Evolutionary conservation across 1,139 yeast species (phyloP).

Genomic region (Candida tropicalis): DNA sequence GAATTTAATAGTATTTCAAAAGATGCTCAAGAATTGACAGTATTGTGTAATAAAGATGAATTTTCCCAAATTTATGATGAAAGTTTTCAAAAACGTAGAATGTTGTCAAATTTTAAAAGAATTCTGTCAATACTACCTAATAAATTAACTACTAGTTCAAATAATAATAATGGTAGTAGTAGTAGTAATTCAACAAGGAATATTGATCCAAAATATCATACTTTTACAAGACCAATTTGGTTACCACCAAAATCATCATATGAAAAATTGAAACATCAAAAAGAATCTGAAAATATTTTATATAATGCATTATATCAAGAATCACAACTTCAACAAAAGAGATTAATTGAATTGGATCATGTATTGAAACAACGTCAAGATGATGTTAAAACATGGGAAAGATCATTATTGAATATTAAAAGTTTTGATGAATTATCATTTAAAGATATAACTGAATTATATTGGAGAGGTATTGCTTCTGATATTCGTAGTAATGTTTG

Average conservation of each 20-base stretch:
- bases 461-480: constrained; percentile 72
- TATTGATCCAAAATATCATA: constrained; percentile 27
- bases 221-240: constrained; percentile 64
- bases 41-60: constrained; percentile 38
- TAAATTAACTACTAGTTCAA: not conserved
- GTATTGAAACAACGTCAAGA: constrained; percentile 29
- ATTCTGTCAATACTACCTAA: constrained; percentile 6
- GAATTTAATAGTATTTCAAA: constrained; percentile 31
- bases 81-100: constrained; percentile 33
- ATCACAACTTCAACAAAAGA: constrained; percentile 32
- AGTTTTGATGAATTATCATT: constrained; percentile 32
- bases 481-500: constrained; percentile 51
- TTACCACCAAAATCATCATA: constrained; percentile 64
- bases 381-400: constrained; percentile 50
- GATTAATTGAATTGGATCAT: constrained; percentile 28
- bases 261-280: constrained; percentile 59
- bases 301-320: constrained; percentile 49
- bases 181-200: not conserved
- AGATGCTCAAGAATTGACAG: constrained; percentile 54
- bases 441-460: constrained; percentile 27
- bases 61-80: constrained; percentile 43
- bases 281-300: constrained; percentile 55
- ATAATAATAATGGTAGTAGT: no score
- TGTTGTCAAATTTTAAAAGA: constrained; percentile 28
- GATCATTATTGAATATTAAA: constrained; percentile 13